phyloP scores from a whole-genome alignment of 352 stramenopile genomes.

The Globisporangium recalcitrans region DNA sequence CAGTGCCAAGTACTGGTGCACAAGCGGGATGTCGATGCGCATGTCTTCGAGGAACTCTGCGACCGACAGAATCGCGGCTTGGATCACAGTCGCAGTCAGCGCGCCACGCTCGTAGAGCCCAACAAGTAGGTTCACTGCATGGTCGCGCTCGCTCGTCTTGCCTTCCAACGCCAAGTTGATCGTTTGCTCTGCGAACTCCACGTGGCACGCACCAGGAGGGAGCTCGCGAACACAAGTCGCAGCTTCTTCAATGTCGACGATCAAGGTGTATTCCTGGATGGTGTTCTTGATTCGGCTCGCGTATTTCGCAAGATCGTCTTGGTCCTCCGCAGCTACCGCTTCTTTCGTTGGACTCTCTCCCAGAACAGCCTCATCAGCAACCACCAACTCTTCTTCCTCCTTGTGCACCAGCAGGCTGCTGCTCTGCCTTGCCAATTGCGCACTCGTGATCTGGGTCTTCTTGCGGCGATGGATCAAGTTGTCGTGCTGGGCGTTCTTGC shows the following conservation, averaged over 20 bases:
- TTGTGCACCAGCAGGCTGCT: conserved; percentile 68
- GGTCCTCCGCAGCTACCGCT: conserved; percentile 3
- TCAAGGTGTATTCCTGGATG: conserved; percentile 81
- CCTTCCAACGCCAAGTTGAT: conserved; percentile 71
- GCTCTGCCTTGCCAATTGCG: conserved; percentile 73
- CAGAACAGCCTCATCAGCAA: conserved; percentile 14
- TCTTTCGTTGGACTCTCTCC: background rate
- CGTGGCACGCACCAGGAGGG: conserved; percentile 35
- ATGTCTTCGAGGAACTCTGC: conserved; percentile 85
- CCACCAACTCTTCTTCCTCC: conserved; percentile 18
- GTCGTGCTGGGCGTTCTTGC: conserved; percentile 87
- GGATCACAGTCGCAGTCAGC: conserved; percentile 68
- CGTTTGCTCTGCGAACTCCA: conserved; percentile 66
- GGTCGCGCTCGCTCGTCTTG: conserved; percentile 60
- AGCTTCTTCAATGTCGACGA: conserved; percentile 75
- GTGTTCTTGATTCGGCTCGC: conserved; percentile 82
- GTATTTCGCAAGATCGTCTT: conserved; percentile 40
- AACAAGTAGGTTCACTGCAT: conserved; percentile 72
- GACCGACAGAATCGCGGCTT: conserved; percentile 56
- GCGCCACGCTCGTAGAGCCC: conserved; percentile 62
- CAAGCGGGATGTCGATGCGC: conserved; percentile 79
- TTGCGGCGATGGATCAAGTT: conserved; percentile 63
- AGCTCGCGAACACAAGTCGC: conserved; percentile 67
- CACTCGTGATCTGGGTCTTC: conserved; percentile 75
- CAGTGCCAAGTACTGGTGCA: conserved; percentile 73